Percentiles rank a stretch among this genome's conserved stretches.
Conservation (phyloP, 345 rosid species). For the Salix udensis region DNA sequence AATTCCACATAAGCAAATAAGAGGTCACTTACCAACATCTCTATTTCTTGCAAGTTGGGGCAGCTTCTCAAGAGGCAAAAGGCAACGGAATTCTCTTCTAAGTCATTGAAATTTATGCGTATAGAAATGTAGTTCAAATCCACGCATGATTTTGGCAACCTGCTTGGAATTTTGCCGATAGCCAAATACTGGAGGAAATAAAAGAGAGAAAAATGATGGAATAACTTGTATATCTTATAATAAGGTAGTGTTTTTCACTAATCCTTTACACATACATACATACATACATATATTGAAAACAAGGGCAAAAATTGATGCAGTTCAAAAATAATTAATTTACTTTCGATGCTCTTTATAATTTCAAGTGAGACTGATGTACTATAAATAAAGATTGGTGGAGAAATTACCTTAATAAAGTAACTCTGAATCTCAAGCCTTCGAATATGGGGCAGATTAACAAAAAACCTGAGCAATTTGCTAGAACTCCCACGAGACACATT, state of each 20-base stretch:
- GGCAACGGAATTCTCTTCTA: constrained; percentile 53
- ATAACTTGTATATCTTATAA: constrained; percentile 7
- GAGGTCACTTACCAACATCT: constrained; percentile 44
- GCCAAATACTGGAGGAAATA: constrained; percentile 51
- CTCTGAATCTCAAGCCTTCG: constrained; percentile 67
- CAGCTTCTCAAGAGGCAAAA: constrained; percentile 55
- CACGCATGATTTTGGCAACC: constrained; percentile 43
- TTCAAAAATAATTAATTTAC: background rate
- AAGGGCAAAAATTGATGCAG: background rate
- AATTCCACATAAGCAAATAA: background rate
- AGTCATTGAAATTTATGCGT: constrained; percentile 58
- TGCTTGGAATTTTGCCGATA: constrained; percentile 46
- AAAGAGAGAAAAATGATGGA: constrained; percentile 9
- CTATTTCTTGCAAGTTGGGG: constrained; percentile 62
- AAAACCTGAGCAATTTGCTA: constrained; percentile 58
- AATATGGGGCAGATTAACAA: constrained; percentile 57
- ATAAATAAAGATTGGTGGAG: background rate
- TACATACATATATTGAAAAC: background rate
- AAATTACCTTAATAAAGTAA: constrained; percentile 58
- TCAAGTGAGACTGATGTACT: background rate
- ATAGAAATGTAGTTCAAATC: constrained; percentile 63
- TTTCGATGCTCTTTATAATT: background rate
- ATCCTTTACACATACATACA: background rate
- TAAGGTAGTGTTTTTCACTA: background rate
- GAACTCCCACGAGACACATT: constrained; percentile 21